phyloP scores from a whole-genome alignment of 768 basidiomycete species.

The Macrolepiota fuliginosa region DNA sequence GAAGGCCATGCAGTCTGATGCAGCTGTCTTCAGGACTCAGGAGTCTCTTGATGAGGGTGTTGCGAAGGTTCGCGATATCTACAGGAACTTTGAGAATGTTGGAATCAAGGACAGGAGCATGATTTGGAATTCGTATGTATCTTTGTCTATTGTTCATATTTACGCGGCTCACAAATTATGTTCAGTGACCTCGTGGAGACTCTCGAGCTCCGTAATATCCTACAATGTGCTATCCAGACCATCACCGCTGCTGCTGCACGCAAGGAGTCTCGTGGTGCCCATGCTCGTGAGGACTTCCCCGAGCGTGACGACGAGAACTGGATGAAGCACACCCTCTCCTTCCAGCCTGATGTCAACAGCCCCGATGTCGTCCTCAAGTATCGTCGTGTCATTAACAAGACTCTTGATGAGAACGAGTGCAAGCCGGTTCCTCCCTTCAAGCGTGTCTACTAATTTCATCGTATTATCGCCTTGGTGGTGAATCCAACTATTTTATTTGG shows the following conservation, averaged over 20 bases:
- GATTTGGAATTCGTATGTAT: slow-evolving; percentile 97
- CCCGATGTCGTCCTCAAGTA: slow-evolving; percentile 91
- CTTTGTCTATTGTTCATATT: not conserved
- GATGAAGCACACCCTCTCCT: slow-evolving; percentile 97
- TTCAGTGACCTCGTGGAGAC: slow-evolving; percentile 93
- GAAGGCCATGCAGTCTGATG: slow-evolving; percentile 98
- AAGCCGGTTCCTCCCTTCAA: slow-evolving; percentile 97
- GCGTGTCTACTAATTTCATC: slow-evolving; percentile 72
- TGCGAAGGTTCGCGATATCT: slow-evolving; percentile 78
- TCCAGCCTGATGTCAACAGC: slow-evolving; percentile 72
- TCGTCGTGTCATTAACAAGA: slow-evolving; percentile 79
- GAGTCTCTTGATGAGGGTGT: slow-evolving; percentile 91
- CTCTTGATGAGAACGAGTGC: slow-evolving; percentile 96
- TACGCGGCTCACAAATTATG: slow-evolving; percentile 7
- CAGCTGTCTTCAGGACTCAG: slow-evolving; percentile 96
- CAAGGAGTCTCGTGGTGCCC: slow-evolving; percentile 97
- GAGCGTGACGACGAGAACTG: slow-evolving; percentile 95
- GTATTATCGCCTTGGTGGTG: not conserved
- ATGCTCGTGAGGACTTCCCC: slow-evolving; percentile 97
- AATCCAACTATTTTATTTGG: not conserved
- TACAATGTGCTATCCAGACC: slow-evolving; percentile 95
- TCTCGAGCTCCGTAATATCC: slow-evolving; percentile 91
- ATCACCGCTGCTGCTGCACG: slow-evolving; percentile 91
- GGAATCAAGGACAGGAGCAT: slow-evolving; percentile 98
- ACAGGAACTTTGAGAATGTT: slow-evolving; percentile 86